Evolutionary conservation across 164 flowering plant genomes (phyloP), one percentile per base, ranked within the genome.

Genomic region (Nymphaea thermarum): DNA sequence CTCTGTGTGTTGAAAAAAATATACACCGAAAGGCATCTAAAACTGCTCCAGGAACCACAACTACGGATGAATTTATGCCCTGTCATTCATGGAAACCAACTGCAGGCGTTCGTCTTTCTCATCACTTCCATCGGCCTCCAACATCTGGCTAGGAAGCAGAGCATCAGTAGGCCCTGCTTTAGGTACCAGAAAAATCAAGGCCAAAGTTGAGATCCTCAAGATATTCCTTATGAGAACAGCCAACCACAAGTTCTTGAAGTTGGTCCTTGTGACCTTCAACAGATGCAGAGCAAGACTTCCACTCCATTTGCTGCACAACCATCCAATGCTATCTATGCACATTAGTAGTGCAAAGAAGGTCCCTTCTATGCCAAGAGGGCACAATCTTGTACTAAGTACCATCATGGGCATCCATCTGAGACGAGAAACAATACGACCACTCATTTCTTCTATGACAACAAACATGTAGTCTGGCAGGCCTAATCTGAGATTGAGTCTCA

Each of bases 331-430:
- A 53, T 87, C 91, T 3, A 88, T 90, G 77, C 87, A 84, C 93
- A 85, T 88, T 41, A 90, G 64, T 2, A 90, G 79, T 2, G 96
- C 96, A 62, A 90, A 90, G 65, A 90, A 90, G 1, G 93, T 89
- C 12, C 70, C 70, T 45, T 68, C 70, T 14, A 68, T 68, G 15
- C 70, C 70, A 10, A 75, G 10, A n/a, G 91, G 91, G 67, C 93
- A 90, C 1, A 88, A 84, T 67, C 75, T 75, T 10, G 85, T 80
- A 73, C 90, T 85, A 3, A 90, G 66, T 1, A 90, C 85, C 6
- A 85, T 75, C 88, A 90, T 84, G 1, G 96, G 91, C 78, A 81
- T 85, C 96, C 93, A 90, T 69, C 87, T 67, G 25, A 90, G 75
- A n/a, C 79, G 74, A 65, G 67, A 66, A 17, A 86, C 62, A 53